phyloP scores from a whole-genome alignment of 345 rosid genomes.

The Passiflora organensis region DNA sequence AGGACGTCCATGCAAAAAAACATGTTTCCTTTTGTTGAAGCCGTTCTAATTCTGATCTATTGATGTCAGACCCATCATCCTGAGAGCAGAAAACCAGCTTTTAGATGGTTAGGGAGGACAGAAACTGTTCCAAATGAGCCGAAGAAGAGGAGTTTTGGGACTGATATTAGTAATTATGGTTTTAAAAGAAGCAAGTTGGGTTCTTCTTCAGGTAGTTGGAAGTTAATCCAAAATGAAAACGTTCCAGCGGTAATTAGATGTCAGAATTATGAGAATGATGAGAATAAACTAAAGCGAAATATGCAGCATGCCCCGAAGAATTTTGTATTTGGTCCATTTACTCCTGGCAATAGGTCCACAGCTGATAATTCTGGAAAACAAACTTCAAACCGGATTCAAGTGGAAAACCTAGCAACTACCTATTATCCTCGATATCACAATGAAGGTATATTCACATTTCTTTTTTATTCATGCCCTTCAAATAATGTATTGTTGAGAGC shows the following conservation, averaged over 20 bases:
- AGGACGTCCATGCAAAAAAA: not conserved
- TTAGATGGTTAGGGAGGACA: constrained; percentile 69
- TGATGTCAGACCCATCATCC: constrained; percentile 60
- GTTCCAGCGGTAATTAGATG: constrained; percentile 19
- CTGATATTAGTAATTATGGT: constrained; percentile 48
- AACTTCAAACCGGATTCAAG: constrained; percentile 19
- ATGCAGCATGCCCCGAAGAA: constrained; percentile 29
- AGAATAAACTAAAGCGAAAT: constrained; percentile 22
- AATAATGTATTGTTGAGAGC: not conserved
- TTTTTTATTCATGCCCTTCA: not conserved
- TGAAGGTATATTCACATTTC: constrained; percentile 42
- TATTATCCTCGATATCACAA: constrained; percentile 53
- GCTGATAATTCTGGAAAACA: constrained; percentile 20
- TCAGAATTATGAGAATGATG: constrained; percentile 20
- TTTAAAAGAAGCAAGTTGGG: constrained; percentile 42
- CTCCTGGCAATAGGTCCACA: constrained; percentile 25
- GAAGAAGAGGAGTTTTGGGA: constrained; percentile 57
- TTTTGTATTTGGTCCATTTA: constrained; percentile 53
- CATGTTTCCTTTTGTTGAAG: not conserved
- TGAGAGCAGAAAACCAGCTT: constrained; percentile 64
- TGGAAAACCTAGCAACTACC: constrained; percentile 48
- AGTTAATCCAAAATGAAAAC: constrained; percentile 29
- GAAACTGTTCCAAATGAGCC: constrained; percentile 32
- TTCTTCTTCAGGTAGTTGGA: constrained; percentile 19
- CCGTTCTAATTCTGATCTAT: constrained; percentile 11